Evolutionary conservation across 202 grass and related monocot genomes (phyloP).

Genomic region (Digitaria exilis): DNA sequence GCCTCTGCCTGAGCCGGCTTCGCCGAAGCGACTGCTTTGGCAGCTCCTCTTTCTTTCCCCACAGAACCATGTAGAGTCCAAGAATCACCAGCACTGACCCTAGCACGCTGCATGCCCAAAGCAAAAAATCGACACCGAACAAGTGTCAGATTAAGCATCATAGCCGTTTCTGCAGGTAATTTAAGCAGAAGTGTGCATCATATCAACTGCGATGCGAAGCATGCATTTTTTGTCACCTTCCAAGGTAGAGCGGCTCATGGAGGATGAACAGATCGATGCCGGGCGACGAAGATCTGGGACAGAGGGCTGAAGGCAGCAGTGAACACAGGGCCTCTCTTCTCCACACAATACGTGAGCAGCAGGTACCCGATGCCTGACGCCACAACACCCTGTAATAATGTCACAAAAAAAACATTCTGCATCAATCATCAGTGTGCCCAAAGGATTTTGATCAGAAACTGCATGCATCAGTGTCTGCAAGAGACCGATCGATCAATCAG

Average conservation of each 20-base stretch:
- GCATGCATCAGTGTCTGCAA: neutral
- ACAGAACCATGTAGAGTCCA: constrained; percentile 85
- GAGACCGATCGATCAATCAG: neutral
- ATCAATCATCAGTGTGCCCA: neutral
- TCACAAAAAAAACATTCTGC: neutral
- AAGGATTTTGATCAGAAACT: no score
- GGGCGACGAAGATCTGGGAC: constrained; percentile 64
- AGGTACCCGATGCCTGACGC: constrained; percentile 76
- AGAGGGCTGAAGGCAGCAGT: constrained; percentile 76
- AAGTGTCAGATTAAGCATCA: neutral
- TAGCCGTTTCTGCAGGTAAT: neutral
- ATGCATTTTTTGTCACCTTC: constrained; percentile 53
- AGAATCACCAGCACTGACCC: constrained; percentile 74
- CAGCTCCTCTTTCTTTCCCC: constrained; percentile 81
- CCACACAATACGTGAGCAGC: constrained; percentile 71
- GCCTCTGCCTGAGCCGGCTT: constrained; percentile 36
- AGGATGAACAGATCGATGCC: constrained; percentile 72
- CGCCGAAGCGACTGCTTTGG: neutral
- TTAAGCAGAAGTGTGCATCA: no score
- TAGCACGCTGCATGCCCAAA: constrained; percentile 81
- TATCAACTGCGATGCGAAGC: no score
- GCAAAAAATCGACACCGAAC: neutral
- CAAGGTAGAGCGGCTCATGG: constrained; percentile 69
- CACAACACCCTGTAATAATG: constrained; percentile 53
- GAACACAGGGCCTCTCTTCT: constrained; percentile 85